Evolutionary conservation across 176 grass and related monocot species (phyloP).

Genomic region (Aegilops tauschii): DNA sequence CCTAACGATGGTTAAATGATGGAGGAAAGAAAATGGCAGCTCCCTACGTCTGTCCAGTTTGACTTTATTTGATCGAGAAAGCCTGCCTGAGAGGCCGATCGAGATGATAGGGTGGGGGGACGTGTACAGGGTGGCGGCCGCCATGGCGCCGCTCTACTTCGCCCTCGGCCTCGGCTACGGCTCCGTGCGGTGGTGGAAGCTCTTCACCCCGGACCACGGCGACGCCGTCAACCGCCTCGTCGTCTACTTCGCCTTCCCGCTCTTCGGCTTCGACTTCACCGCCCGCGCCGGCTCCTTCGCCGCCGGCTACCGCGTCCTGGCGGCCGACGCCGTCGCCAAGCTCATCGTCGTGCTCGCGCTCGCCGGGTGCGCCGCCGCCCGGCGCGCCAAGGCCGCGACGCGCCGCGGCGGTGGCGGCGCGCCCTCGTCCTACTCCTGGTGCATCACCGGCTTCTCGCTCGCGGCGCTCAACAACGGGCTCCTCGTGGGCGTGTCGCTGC

Average conservation of each 20-base stretch:
- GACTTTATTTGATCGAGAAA: not conserved
- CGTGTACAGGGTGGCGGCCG: constrained; percentile 73
- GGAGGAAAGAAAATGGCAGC: not conserved
- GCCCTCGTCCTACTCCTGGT: constrained; percentile 31
- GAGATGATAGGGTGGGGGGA: constrained; percentile 75
- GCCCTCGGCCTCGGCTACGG: constrained; percentile 77
- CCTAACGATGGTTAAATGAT: not conserved
- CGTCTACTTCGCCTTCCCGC: constrained; percentile 71
- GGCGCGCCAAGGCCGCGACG: not conserved
- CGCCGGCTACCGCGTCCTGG: constrained; percentile 59
- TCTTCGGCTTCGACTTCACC: constrained; percentile 83
- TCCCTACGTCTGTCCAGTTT: not conserved
- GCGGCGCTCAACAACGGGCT: constrained; percentile 69
- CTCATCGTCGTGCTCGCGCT: constrained; percentile 33
- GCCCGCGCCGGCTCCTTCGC: constrained; percentile 54
- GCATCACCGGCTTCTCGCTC: constrained; percentile 76
- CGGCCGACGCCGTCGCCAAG: constrained; percentile 67
- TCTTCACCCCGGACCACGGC: constrained; percentile 81
- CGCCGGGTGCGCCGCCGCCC: constrained; percentile 27
- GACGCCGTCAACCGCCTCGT: constrained; percentile 71
- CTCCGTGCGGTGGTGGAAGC: constrained; percentile 74
- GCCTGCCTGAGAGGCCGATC: not conserved
- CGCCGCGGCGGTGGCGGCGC: not conserved
- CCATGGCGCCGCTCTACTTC: constrained; percentile 90
- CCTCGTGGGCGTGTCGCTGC: constrained; percentile 76